phyloP scores from a whole-genome alignment of 768 basidiomycete species.

The Holtermanniella nyarrowii region DNA sequence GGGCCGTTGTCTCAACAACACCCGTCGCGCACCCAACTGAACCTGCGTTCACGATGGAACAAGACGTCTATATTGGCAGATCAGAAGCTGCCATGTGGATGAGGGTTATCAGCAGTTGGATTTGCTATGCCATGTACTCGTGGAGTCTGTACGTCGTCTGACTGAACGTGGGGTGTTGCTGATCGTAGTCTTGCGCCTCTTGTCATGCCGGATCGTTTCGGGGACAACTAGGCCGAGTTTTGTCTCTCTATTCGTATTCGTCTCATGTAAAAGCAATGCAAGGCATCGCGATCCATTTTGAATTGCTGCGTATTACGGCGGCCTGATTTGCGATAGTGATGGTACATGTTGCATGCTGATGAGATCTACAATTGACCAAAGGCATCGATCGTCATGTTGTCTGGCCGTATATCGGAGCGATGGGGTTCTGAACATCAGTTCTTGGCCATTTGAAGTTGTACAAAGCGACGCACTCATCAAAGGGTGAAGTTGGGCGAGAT shows the following conservation, averaged over 20 bases:
- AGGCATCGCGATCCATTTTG: too few species aligned
- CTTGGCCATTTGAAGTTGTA: neutral
- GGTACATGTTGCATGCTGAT: too few species aligned
- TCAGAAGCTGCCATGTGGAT: slow-evolving; percentile 99
- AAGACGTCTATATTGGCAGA: slow-evolving; percentile 73
- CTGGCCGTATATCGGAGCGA: neutral
- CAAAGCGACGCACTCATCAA: slow-evolving; percentile 55
- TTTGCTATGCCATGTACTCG: slow-evolving; percentile 49
- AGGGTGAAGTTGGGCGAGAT: slow-evolving; percentile 85
- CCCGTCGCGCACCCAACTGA: slow-evolving; percentile 31
- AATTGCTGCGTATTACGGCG: too few species aligned
- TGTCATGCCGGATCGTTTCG: slow-evolving; percentile 79
- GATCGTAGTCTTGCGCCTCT: slow-evolving; percentile 76
- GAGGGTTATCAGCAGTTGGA: slow-evolving; percentile 91
- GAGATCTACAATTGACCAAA: too few species aligned
- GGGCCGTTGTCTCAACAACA: slow-evolving; percentile 40
- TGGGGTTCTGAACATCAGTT: neutral
- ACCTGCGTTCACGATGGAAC: slow-evolving; percentile 24
- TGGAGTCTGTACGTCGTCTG: slow-evolving; percentile 36
- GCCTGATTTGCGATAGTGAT: too few species aligned
- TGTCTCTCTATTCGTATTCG: too few species aligned
- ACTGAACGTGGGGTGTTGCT: slow-evolving; percentile 40
- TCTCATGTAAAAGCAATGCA: too few species aligned
- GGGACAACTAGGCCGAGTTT: slow-evolving; percentile 3
- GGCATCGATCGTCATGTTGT: neutral